These are phyloP conservation scores for Tolypocladium album DNA, from an alignment of 2,329 filamentous ascomycete species.

Conservation along the genomic window DNA sequence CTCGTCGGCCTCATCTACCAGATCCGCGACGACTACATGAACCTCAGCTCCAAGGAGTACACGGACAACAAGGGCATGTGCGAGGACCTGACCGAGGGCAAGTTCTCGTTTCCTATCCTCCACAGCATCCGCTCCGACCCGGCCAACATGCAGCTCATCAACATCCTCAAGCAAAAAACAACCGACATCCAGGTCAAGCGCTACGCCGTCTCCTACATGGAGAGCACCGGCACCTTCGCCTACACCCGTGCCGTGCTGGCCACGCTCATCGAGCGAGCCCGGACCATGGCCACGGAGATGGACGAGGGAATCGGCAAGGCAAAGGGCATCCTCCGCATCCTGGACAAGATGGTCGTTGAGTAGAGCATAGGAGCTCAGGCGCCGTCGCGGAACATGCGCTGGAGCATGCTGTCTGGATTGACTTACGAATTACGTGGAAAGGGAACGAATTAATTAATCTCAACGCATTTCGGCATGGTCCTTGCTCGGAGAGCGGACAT, in stretches of 20 bases:
- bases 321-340: conserved; percentile 50
- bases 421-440: too few species aligned
- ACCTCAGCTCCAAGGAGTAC: conserved; percentile 67
- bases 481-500: neutral
- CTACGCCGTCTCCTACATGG: conserved; percentile 88
- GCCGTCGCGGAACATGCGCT: neutral
- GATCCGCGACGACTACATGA: conserved; percentile 89
- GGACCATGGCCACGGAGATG: conserved; percentile 50
- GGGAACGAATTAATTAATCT: neutral
- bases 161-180: conserved; percentile 86
- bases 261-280: conserved; percentile 54
- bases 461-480: neutral
- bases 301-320: conserved; percentile 49
- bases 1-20: conserved; percentile 79
- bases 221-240: conserved; percentile 77
- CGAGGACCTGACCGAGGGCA: conserved; percentile 92
- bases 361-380: neutral
- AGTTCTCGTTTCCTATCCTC: conserved; percentile 93
- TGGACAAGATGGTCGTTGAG: conserved; percentile 50
- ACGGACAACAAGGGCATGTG: conserved; percentile 84
- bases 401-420: neutral
- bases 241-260: conserved; percentile 64
- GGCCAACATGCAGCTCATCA: conserved; percentile 68
- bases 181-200: conserved; percentile 78
- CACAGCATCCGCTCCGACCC: conserved; percentile 77